Conservation (phyloP, 176 grass and related monocot species). For the Dactylis glomerata region DNA sequence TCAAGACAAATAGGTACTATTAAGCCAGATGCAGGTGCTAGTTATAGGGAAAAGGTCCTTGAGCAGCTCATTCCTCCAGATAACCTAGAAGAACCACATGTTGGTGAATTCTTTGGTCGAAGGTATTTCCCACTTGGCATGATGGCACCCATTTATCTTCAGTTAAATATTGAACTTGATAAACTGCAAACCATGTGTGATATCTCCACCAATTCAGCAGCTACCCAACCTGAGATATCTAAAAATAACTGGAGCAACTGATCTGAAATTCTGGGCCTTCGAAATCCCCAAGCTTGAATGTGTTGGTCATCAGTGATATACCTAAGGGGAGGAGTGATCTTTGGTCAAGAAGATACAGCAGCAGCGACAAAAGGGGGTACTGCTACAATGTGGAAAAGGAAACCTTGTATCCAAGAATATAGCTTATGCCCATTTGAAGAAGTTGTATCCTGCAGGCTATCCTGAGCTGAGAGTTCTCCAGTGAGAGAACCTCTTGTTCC, state of each 20-base stretch:
- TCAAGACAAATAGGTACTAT: background rate
- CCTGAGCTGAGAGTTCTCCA: background rate
- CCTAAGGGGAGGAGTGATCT: background rate
- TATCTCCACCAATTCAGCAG: background rate
- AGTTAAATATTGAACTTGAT: background rate
- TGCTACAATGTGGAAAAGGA: background rate
- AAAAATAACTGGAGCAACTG: background rate
- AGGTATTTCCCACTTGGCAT: background rate
- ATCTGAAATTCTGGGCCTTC: background rate
- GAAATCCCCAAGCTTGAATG: background rate
- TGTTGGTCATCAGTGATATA: background rate
- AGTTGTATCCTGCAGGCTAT: background rate
- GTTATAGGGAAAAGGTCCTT: background rate
- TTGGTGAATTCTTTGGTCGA: background rate
- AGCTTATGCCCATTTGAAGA: background rate
- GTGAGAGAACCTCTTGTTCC: background rate
- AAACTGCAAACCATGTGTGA: background rate
- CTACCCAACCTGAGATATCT: background rate
- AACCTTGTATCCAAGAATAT: background rate
- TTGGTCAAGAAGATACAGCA: background rate
- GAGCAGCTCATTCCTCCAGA: background rate
- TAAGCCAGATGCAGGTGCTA: background rate
- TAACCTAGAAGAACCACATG: background rate
- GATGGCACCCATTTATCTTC: background rate
- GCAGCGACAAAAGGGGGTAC: background rate